Evolutionary conservation across 441 rosid species (phyloP), one percentile per base, ranked within the genome.

Genomic region (Pelargonium cotyledonis): DNA sequence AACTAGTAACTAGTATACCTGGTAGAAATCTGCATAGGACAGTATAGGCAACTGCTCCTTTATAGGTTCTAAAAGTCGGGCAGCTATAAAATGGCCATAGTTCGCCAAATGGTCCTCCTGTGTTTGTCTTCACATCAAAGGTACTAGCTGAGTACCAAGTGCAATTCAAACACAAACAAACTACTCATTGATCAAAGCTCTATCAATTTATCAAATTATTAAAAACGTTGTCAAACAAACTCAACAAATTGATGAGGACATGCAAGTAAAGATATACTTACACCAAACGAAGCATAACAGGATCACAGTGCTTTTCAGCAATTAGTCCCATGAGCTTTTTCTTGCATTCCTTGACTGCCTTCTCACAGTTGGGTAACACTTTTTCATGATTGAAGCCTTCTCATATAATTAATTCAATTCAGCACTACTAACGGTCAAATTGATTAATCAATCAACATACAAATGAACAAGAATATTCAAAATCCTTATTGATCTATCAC

Each of bases 101-200:
- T 85, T 85, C 15, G 87, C 87, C 14, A 61, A 81, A 85, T 6
- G 89, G 89, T 31, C 89, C 89, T 74, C 89, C 85, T 0, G 84
- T 81, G 74, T 77, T 80, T 14, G 83, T 78, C 51, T 80, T 64
- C 83, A 72, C 72, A 51, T 85, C 89, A 47, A 77, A 85, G 5
- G 89, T 85, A 29, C 89, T 87, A 15, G 87, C 87, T 3, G 89
- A 85, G 67, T 85, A 87, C 89, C 89, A 85, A 63, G 87, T 83
- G 73, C 21, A 53, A 47, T 8, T 11, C 55, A 47, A 47, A 12
- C 55, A 47, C 57, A 18, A 19, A 29, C 4, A 4, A 18, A 57
- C 26, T 16, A 16, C n/a, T 5, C 62, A 12, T 47, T n/a, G 5
- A 47, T 11, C 55, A 47, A 47, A 16, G 15, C 8, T 8, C 26